phyloP scores from a whole-genome alignment of 2,329 filamentous ascomycete species.

The Magnaporthiopsis incrustans region DNA sequence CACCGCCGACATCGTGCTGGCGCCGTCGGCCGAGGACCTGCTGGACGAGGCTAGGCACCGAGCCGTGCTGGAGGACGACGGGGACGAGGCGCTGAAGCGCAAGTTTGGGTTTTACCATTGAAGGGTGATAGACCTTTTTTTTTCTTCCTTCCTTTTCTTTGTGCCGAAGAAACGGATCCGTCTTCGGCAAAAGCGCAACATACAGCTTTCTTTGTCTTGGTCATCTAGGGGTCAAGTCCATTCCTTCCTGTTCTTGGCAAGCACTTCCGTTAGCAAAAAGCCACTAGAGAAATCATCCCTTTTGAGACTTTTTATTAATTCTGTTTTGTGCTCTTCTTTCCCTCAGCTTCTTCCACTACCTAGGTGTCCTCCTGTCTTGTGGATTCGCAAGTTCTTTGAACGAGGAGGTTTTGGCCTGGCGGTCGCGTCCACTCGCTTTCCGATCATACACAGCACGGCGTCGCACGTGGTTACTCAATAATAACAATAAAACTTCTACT shows the following conservation, averaged over 20 bases:
- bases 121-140: background rate
- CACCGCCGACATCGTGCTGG: conserved; percentile 5
- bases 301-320: no score
- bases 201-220: no score
- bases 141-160: no score
- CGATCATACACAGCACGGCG: background rate
- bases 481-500: background rate
- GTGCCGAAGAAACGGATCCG: no score
- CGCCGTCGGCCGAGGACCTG: background rate
- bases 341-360: background rate
- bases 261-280: no score
- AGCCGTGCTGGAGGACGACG: conserved; percentile 28
- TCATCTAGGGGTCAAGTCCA: background rate
- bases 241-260: background rate
- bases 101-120: conserved; percentile 30
- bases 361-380: background rate
- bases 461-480: background rate
- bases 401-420: background rate
- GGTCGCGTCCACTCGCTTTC: background rate
- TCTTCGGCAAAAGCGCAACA: no score
- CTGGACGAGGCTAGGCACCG: conserved; percentile 31
- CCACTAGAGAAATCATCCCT: no score
- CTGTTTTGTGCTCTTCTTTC: background rate
- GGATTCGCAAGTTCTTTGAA: background rate
- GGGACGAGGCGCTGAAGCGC: conserved; percentile 37